A percentile compares a stretch with the other conserved stretches of the same genome.
Evolutionary conservation across 2,329 filamentous ascomycete species (phyloP).

Genomic region (Fusarium sp.): DNA sequence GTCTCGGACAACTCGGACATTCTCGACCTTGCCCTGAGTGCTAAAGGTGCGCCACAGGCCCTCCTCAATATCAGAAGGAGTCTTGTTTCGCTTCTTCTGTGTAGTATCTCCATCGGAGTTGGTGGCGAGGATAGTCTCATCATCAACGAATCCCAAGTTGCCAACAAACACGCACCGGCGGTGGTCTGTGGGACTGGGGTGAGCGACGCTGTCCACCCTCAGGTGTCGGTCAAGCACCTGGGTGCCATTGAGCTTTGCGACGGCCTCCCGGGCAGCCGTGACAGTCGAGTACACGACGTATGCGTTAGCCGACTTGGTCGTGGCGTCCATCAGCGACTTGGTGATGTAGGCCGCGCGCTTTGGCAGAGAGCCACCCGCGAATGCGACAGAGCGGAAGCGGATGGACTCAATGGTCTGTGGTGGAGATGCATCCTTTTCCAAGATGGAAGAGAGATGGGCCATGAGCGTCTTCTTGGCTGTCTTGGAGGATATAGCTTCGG

Average conservation of each 20-base stretch:
- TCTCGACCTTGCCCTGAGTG: conserved; percentile 85
- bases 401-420: conserved; percentile 87
- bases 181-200: conserved; percentile 85
- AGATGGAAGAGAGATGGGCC: conserved; percentile 81
- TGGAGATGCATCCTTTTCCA: conserved; percentile 64
- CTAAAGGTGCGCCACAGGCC: conserved; percentile 88
- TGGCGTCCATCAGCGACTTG: conserved; percentile 89
- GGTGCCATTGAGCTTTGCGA: conserved; percentile 83
- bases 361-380: conserved; percentile 79
- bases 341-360: conserved; percentile 96
- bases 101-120: conserved; percentile 74
- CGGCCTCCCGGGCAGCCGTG: conserved; percentile 80
- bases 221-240: conserved; percentile 88
- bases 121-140: conserved; percentile 79
- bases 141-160: conserved; percentile 95
- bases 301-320: conserved; percentile 92
- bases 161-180: conserved; percentile 95
- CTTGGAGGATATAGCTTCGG: conserved; percentile 84
- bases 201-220: conserved; percentile 89
- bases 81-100: conserved; percentile 79
- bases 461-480: conserved; percentile 81
- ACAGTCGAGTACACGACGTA: conserved; percentile 89
- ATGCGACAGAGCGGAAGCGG: conserved; percentile 94
- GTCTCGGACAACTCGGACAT: conserved; percentile 91
- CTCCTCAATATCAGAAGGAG: conserved; percentile 89